phyloP scores from a whole-genome alignment of 768 basidiomycete genomes.

The Hydnum rufescens region DNA sequence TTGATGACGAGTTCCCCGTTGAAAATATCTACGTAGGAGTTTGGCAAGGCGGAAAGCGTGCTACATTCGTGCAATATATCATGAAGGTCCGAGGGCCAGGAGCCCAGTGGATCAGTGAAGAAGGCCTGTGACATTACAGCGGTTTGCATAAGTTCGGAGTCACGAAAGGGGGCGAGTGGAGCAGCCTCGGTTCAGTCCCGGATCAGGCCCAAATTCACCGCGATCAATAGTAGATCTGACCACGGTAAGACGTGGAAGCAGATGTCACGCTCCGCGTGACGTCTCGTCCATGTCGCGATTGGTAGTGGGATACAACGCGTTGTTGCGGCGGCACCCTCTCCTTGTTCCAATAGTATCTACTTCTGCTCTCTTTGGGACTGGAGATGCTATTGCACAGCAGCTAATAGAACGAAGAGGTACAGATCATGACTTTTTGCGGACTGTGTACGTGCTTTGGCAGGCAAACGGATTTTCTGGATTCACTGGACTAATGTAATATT shows the following conservation, averaged over 20 bases:
- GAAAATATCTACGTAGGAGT: background rate
- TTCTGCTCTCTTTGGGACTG: constrained; percentile 37
- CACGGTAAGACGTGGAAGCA: too few species aligned
- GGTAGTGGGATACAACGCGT: constrained; percentile 26
- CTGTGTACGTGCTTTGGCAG: constrained; percentile 1
- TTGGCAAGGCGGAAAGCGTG: background rate
- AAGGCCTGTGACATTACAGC: background rate
- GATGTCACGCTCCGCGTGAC: too few species aligned
- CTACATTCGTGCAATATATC: background rate
- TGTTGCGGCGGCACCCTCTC: constrained; percentile 42
- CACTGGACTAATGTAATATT: background rate
- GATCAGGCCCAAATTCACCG: too few species aligned
- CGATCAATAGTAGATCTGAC: too few species aligned
- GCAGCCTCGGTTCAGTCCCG: too few species aligned
- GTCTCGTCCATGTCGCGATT: constrained; percentile 14
- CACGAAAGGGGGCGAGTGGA: too few species aligned
- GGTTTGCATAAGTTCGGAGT: too few species aligned
- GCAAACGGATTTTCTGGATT: background rate
- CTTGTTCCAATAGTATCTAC: constrained; percentile 19
- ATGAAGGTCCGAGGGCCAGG: background rate
- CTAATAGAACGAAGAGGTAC: constrained; percentile 49
- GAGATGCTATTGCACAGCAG: constrained; percentile 77
- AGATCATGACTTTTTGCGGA: constrained; percentile 34
- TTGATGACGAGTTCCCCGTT: background rate
- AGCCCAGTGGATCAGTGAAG: background rate